Evolutionary conservation across 352 stramenopile species (phyloP).

Genomic region (Thraustochytrium sp.): DNA sequence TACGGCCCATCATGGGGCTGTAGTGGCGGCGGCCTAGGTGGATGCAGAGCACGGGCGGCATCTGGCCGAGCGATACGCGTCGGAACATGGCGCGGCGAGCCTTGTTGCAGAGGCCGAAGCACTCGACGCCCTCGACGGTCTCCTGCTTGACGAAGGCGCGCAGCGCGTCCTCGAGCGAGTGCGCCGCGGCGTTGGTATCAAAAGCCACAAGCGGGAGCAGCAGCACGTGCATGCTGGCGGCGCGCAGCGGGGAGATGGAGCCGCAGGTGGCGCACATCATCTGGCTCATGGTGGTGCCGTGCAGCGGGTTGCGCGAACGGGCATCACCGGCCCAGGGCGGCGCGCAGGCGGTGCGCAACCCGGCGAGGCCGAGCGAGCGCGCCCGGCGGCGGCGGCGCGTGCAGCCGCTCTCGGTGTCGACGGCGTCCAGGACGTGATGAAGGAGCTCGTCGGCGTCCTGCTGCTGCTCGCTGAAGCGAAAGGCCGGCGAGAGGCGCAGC

Average conservation of each 20-base stretch:
- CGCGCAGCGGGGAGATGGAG: slow-evolving; percentile 63
- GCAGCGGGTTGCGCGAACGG: slow-evolving; percentile 60
- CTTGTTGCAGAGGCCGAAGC: slow-evolving; percentile 62
- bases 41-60: slow-evolving; percentile 72
- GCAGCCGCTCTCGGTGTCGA: no score
- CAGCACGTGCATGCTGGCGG: slow-evolving; percentile 68
- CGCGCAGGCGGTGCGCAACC: slow-evolving; percentile 52
- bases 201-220: slow-evolving; percentile 63
- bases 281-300: slow-evolving; percentile 69
- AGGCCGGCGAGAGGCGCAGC: slow-evolving; percentile 56
- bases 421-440: slow-evolving; percentile 71
- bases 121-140: slow-evolving; percentile 66
- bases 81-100: slow-evolving; percentile 41
- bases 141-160: slow-evolving; percentile 63
- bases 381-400: no score
- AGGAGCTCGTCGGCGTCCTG: slow-evolving; percentile 73
- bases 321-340: not conserved
- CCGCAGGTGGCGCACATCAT: slow-evolving; percentile 65
- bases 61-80: slow-evolving; percentile 59
- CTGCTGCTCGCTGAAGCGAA: slow-evolving; percentile 71
- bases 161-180: slow-evolving; percentile 60
- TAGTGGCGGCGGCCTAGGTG: slow-evolving; percentile 79
- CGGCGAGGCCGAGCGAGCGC: slow-evolving; percentile 58
- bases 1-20: slow-evolving; percentile 58
- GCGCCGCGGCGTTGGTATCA: slow-evolving; percentile 47